These are phyloP conservation scores for Claviceps quebecensis DNA, from an alignment of 2,329 filamentous ascomycete species.

Conservation along the genomic window DNA sequence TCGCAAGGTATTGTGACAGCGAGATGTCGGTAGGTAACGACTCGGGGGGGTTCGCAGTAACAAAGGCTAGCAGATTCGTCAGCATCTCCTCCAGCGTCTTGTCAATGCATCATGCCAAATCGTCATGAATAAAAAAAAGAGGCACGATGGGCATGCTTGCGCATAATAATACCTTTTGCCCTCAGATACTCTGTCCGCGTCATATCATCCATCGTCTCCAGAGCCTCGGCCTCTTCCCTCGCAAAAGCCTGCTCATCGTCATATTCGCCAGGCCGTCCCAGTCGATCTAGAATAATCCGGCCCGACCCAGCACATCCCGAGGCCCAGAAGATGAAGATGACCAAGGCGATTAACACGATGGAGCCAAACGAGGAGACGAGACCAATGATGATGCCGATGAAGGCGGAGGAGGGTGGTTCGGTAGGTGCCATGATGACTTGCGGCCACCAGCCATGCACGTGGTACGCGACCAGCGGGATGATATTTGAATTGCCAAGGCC, in stretches of 20 bases:
- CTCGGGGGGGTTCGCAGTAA: constrained; percentile 87
- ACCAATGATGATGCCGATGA: constrained; percentile 80
- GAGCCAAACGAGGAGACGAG: constrained; percentile 90
- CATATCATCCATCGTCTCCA: constrained; percentile 93
- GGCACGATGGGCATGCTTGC: too few relatives aligned
- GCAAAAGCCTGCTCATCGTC: constrained; percentile 94
- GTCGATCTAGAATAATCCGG: constrained; percentile 82
- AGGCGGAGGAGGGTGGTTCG: constrained; percentile 28
- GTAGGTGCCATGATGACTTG: constrained; percentile 13
- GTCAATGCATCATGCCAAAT: too few relatives aligned
- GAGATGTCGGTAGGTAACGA: constrained; percentile 95
- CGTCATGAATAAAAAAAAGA: too few relatives aligned
- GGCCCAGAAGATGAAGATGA: constrained; percentile 90
- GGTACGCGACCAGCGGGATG: background rate
- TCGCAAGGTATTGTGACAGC: constrained; percentile 90
- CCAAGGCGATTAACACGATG: constrained; percentile 65
- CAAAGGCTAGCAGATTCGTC: constrained; percentile 53
- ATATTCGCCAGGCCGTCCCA: constrained; percentile 88
- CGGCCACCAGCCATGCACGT: constrained; percentile 1
- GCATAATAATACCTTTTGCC: constrained; percentile 63
- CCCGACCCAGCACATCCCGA: constrained; percentile 54
- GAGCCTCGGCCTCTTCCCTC: constrained; percentile 84
- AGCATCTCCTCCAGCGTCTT: constrained; percentile 4
- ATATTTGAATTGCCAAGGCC: background rate
- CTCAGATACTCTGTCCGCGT: constrained; percentile 79